Percentiles rank a stretch among this genome's conserved stretches.
phyloP scores from a whole-genome alignment of 2,329 filamentous ascomycete species.

The Hymenoscyphus albidus region DNA sequence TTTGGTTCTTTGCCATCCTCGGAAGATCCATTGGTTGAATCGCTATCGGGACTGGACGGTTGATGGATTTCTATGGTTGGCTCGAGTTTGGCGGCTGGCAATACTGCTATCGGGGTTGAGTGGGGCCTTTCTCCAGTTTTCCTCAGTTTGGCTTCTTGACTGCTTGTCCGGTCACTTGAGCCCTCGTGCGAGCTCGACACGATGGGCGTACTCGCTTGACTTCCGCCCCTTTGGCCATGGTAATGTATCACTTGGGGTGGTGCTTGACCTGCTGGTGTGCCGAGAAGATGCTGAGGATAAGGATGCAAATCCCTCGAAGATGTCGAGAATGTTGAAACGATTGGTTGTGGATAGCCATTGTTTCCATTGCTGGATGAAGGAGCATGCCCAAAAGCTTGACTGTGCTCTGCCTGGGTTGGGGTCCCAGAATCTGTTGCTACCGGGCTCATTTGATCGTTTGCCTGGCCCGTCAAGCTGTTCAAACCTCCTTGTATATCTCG shows the following conservation, averaged over 20 bases:
- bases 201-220: conserved; percentile 62
- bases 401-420: conserved; percentile 58
- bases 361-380: conserved; percentile 41
- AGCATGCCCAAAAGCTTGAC: conserved; percentile 44
- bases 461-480: conserved; percentile 63
- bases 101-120: conserved; percentile 21
- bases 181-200: conserved; percentile 31
- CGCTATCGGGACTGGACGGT: conserved; percentile 25
- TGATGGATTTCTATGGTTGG: conserved; percentile 21
- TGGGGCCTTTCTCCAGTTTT: conserved; percentile 27
- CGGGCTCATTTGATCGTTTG: conserved; percentile 47
- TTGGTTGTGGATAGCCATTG: conserved; percentile 65
- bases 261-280: conserved; percentile 57
- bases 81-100: conserved; percentile 27
- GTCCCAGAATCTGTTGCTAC: conserved; percentile 55
- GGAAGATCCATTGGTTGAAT: conserved; percentile 26
- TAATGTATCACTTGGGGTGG: conserved; percentile 66
- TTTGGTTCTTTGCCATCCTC: conserved; percentile 14
- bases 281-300: conserved; percentile 62
- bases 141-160: conserved; percentile 25
- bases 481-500: conserved; percentile 91
- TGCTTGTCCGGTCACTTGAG: conserved; percentile 25
- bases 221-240: conserved; percentile 63
- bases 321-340: conserved; percentile 66
- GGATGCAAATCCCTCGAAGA: conserved; percentile 67